Evolutionary conservation across 2,329 filamentous ascomycete species (phyloP).

Genomic region (Phyllosticta citrichinensis): DNA sequence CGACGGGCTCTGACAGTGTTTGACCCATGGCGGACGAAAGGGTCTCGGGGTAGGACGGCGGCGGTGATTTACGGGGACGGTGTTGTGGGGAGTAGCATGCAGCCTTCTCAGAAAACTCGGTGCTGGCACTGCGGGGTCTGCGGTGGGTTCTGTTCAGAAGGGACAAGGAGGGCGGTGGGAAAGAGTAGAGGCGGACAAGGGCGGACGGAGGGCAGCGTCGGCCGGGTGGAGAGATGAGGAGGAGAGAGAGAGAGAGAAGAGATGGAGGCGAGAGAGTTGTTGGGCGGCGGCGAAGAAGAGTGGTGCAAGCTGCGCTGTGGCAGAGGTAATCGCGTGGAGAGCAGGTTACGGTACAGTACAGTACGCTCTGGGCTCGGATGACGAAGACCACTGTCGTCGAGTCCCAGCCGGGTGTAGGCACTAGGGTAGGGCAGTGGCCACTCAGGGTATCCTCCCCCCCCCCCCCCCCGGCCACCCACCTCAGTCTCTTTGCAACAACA

Average conservation of each 20-base stretch:
- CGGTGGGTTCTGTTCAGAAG: constrained; percentile 2
- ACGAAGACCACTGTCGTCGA: constrained; percentile 5
- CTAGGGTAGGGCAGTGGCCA: not conserved
- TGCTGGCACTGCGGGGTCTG: constrained; percentile 5
- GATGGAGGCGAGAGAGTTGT: not conserved
- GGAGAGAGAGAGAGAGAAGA: not conserved
- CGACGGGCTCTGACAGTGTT: constrained; percentile 96
- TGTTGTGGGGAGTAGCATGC: constrained; percentile 10
- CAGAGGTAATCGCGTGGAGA: constrained; percentile 8
- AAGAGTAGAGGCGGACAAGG: not conserved
- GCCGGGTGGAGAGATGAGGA: not conserved
- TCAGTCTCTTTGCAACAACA: too few relatives aligned
- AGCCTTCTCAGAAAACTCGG: constrained; percentile 9
- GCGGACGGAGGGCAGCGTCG: not conserved
- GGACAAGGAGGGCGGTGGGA: constrained; percentile 3
- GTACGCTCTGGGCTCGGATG: constrained; percentile 7
- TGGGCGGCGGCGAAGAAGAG: constrained; percentile 5
- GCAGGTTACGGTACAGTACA: not conserved
- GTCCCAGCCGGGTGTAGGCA: not conserved
- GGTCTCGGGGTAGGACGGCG: constrained; percentile 2
- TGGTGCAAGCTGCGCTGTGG: constrained; percentile 5
- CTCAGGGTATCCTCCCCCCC: too few relatives aligned
- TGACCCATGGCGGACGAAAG: constrained; percentile 64
- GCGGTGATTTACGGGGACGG: constrained; percentile 8
- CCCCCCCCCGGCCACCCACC: too few relatives aligned